A percentile compares a stretch with the other conserved stretches of the same genome.
Evolutionary conservation across 108 stramenopile species (phyloP).

Genomic region (Nannochloropsis salina): DNA sequence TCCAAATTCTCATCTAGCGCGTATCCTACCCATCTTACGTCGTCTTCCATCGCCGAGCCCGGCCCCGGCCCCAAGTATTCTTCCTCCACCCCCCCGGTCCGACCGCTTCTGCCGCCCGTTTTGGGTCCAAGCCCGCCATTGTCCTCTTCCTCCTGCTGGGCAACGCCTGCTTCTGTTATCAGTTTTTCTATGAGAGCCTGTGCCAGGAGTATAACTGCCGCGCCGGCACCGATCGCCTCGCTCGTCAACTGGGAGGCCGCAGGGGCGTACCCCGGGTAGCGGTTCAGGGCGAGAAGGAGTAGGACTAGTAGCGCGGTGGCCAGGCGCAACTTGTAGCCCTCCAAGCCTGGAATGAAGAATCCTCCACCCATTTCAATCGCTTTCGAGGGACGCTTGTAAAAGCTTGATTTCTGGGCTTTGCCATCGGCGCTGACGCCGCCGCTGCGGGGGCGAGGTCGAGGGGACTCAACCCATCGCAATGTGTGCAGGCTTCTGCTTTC

Average conservation of each 20-base stretch:
- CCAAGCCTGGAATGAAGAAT: constrained; percentile 88
- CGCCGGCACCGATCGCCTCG: not conserved
- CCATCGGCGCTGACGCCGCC: constrained; percentile 19
- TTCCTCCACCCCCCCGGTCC: not conserved
- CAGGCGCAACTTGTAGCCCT: constrained; percentile 70
- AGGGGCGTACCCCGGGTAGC: constrained; percentile 13
- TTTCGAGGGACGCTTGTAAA: constrained; percentile 80
- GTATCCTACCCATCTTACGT: not conserved
- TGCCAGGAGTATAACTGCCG: not conserved
- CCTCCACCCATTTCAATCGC: constrained; percentile 88
- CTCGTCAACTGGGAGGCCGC: not conserved
- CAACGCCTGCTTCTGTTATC: not conserved
- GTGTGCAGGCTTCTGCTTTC: too few species aligned
- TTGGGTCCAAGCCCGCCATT: not conserved
- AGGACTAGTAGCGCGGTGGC: constrained; percentile 57
- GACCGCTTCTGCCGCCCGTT: not conserved
- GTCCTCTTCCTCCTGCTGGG: not conserved
- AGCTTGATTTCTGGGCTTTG: constrained; percentile 42
- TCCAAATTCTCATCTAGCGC: not conserved
- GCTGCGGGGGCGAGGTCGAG: too few species aligned
- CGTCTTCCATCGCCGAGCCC: not conserved
- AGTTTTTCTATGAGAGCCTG: not conserved
- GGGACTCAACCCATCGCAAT: too few species aligned
- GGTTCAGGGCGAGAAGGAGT: constrained; percentile 54
- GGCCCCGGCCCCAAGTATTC: not conserved